A percentile compares a stretch with the other conserved stretches of the same genome.
These are phyloP conservation scores for Oxytropis ochrocephala DNA, from an alignment of 306 rosid species.

Conservation along the genomic window DNA sequence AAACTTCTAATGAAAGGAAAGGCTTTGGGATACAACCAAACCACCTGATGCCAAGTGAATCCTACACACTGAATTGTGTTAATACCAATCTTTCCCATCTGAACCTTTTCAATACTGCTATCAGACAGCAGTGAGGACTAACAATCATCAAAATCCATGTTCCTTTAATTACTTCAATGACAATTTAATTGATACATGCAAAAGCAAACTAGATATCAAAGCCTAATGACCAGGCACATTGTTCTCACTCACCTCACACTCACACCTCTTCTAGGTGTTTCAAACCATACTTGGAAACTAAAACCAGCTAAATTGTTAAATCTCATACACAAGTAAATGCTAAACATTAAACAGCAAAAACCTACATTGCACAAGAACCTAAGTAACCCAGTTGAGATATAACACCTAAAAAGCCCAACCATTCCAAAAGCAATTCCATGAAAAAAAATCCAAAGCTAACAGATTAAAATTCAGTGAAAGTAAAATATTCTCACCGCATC, in stretches of 20 bases:
- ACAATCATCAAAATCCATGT: not conserved
- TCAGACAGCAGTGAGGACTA: not conserved
- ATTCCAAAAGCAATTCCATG: not conserved
- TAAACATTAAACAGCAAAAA: not conserved
- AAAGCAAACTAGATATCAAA: not conserved
- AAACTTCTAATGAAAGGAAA: not conserved
- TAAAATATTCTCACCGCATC: no score
- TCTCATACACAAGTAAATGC: not conserved
- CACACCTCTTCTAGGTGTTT: not conserved
- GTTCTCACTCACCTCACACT: not conserved
- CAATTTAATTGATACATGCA: not conserved
- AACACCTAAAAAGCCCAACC: slow-evolving; percentile 7
- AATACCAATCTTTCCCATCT: not conserved
- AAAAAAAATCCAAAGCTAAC: not conserved
- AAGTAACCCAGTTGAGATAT: slow-evolving; percentile 25
- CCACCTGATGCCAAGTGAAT: not conserved
- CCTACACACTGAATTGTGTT: not conserved
- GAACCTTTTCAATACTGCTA: not conserved
- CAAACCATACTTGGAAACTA: slow-evolving; percentile 5
- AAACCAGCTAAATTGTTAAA: slow-evolving; percentile 16
- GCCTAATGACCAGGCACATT: not conserved
- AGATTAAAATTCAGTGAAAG: not conserved
- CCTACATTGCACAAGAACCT: slow-evolving; percentile 5
- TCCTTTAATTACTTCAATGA: not conserved
- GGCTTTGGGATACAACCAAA: not conserved